Evolutionary conservation across 768 basidiomycete genomes (phyloP).

Genomic region (Rossbeevera mucosa): DNA sequence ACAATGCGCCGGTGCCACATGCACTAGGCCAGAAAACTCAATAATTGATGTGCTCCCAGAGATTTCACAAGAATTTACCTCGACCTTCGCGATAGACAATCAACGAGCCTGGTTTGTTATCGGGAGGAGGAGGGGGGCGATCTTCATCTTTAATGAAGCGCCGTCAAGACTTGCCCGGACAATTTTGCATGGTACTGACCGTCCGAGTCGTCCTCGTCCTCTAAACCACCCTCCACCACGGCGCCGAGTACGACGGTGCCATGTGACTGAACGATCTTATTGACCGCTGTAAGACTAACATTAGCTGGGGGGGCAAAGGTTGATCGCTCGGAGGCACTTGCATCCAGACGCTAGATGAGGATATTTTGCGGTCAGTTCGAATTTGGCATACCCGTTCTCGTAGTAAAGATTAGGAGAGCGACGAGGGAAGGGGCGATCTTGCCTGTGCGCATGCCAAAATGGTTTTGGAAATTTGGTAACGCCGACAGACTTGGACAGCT

Average conservation of each 20-base stretch:
- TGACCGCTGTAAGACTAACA: conserved; percentile 39
- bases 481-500: conserved; percentile 15
- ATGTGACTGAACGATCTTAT: conserved; percentile 45
- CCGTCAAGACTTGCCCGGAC: conserved; percentile 13
- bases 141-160: conserved; percentile 2
- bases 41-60: neutral
- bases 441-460: conserved; percentile 20
- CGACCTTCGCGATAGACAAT: conserved; percentile 36
- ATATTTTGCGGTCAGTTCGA: conserved; percentile 29
- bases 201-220: conserved; percentile 30
- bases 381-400: conserved; percentile 24
- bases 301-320: conserved; percentile 1
- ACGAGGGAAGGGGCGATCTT: conserved; percentile 14
- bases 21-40: conserved; percentile 13
- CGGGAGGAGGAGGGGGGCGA: conserved; percentile 35
- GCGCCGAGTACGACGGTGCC: conserved; percentile 42
- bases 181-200: conserved; percentile 14
- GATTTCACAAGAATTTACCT: conserved; percentile 12
- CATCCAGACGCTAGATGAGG: conserved; percentile 44
- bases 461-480: conserved; percentile 21
- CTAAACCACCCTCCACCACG: conserved; percentile 42
- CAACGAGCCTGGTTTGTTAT: conserved; percentile 47
- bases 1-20: conserved; percentile 18
- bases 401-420: conserved; percentile 24
- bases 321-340: conserved; percentile 12